Evolutionary conservation across 2,329 filamentous ascomycete genomes (phyloP), one percentile per base, ranked within the genome.

Genomic region (Thermochaetoides dissita): DNA sequence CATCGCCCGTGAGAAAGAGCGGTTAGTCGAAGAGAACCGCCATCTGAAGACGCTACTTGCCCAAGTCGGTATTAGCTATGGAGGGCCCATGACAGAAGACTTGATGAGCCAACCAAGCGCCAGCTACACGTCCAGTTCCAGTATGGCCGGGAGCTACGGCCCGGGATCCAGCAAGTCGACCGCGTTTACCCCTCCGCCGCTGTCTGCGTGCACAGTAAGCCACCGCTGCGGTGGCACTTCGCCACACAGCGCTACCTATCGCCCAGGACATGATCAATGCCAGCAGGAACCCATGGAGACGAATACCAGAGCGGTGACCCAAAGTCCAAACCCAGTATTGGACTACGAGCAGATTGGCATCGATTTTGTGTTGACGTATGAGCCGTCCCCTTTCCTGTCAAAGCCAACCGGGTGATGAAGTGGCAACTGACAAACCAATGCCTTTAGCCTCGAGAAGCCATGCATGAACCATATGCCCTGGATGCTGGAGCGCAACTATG

Each of bases 381-480:
- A 75, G 6, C 28, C 29, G 10, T 30, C 61, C 67, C 69, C 62
- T 72, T 12, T 34, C 35, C 31, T 11, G n/a, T 24, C 11, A 37
- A 31, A 29, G 6, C 39, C 34, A 32, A 39, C 8, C 5, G 17
- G 17, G 17, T 24, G 17, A 24, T 5, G n/a, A 17, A 38, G 7
- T 12, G 30, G 24, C 7, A 34, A 28, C 24, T 4, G 6, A 37
- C 12, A 44, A 45, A 42, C 24, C 39, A 47, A 49, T 45, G 61
- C 50, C 54, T 72, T 71, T 81, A 84, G 73, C 58, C 82, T 94
- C 61, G 88, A 95, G 68, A 83, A 81, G 59, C 85, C 88, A 40
- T 96, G 91, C 69, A 93, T 94, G 75, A 79, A 87, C 53, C 87
- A 94, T 62, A 73, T 89, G 64, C 84, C 86, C 53, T 84, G 80